Conservation (phyloP, 179 eudicot species). For the Gypsophila paniculata region DNA sequence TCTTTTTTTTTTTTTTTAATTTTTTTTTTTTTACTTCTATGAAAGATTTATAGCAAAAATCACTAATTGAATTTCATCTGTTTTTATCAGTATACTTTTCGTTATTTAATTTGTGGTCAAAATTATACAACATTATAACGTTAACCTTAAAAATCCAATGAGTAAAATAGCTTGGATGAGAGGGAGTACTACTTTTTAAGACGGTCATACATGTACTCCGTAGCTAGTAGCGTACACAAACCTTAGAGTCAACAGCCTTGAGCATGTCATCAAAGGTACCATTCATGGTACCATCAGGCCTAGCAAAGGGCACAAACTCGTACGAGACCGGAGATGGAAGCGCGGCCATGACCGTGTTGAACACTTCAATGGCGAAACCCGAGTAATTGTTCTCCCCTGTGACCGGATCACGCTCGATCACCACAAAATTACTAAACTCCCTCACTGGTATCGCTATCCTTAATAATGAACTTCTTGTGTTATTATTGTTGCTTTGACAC, state of each 20-base stretch:
- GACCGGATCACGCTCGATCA: not conserved
- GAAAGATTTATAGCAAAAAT: too few species aligned
- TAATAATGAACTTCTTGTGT: not conserved
- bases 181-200: too few species aligned
- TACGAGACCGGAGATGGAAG: not conserved
- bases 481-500: not conserved
- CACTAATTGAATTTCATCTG: too few species aligned
- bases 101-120: too few species aligned
- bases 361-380: conserved; percentile 18
- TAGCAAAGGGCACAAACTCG: conserved; percentile 7
- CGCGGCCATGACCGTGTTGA: not conserved
- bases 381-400: not conserved
- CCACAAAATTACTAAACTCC: not conserved
- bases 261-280: conserved; percentile 27
- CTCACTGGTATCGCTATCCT: conserved; percentile 21
- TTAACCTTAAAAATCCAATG: too few species aligned
- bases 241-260: conserved; percentile 15
- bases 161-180: too few species aligned
- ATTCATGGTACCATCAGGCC: conserved; percentile 25
- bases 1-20: too few species aligned
- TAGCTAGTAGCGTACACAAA: not conserved
- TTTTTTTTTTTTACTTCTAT: too few species aligned
- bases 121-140: too few species aligned
- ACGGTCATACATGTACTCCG: too few species aligned
- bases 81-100: too few species aligned